Percentiles rank a stretch among this genome's conserved stretches.
phyloP scores from a whole-genome alignment of 371 early-diverging fungal species.

The Mucor racemosus region DNA sequence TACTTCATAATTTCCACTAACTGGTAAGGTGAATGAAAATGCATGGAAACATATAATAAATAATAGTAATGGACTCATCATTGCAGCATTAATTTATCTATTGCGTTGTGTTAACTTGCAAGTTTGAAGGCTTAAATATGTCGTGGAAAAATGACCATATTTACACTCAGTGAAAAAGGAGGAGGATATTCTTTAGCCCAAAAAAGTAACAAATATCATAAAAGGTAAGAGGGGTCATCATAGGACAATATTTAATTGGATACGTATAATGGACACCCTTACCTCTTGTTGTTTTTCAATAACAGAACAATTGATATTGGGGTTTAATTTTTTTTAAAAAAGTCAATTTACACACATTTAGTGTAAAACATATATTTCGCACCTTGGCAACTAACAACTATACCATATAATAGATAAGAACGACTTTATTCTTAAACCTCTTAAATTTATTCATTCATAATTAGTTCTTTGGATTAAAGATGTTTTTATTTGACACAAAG shows the following conservation, averaged over 20 bases:
- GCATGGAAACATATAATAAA: too few species aligned
- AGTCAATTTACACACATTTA: background rate
- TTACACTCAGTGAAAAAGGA: background rate
- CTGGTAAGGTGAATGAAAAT: too few species aligned
- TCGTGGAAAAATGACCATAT: too few species aligned
- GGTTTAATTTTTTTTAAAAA: background rate
- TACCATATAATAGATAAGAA: too few species aligned
- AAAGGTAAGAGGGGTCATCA: background rate
- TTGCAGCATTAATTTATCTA: too few species aligned
- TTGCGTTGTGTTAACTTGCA: too few species aligned
- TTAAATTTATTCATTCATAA: background rate
- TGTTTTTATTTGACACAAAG: constrained; percentile 22
- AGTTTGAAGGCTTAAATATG: too few species aligned
- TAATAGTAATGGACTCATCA: too few species aligned
- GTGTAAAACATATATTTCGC: too few species aligned
- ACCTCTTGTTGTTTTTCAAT: background rate
- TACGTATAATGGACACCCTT: too few species aligned
- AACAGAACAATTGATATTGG: background rate
- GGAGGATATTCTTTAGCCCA: background rate
- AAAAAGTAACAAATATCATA: background rate
- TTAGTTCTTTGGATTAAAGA: background rate
- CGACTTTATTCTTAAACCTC: background rate
- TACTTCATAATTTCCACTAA: too few species aligned
- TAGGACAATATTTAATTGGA: background rate
- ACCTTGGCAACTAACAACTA: too few species aligned